Conservation (phyloP, 2,329 filamentous ascomycete species). For the Diaporthe helianthi region DNA sequence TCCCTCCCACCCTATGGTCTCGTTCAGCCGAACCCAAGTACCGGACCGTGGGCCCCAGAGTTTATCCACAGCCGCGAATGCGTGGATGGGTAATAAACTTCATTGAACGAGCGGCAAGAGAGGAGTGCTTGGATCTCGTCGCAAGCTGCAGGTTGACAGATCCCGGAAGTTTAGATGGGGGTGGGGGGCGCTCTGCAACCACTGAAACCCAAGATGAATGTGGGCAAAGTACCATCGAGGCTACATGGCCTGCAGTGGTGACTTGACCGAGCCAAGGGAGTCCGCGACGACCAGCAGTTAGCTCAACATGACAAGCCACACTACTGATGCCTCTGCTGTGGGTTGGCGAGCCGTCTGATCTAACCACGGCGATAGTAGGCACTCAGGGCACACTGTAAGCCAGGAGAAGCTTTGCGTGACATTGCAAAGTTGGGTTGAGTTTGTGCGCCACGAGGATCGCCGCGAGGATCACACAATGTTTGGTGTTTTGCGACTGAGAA, state of each 20-base stretch:
- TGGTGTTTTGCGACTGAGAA: neutral
- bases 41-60: neutral
- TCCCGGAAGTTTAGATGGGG: conserved; percentile 5
- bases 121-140: neutral
- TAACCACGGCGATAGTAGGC: neutral
- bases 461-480: conserved; percentile 17
- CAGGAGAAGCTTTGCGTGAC: conserved; percentile 21
- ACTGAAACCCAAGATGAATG: neutral
- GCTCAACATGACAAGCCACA: neutral
- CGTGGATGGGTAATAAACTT: neutral
- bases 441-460: conserved; percentile 23
- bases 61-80: neutral
- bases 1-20: neutral
- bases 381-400: neutral
- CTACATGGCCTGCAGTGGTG: neutral
- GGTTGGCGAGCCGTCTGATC: conserved; percentile 6
- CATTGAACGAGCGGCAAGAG: neutral
- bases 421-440: conserved; percentile 19
- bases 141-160: conserved; percentile 1
- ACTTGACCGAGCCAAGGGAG: neutral
- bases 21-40: neutral
- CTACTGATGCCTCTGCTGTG: neutral
- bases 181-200: neutral
- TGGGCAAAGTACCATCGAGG: neutral
- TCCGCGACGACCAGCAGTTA: neutral